A percentile compares a stretch with the other conserved stretches of the same genome.
Conservation (phyloP, 2,329 filamentous ascomycete genomes). For the Phyllosticta citriasiana region DNA sequence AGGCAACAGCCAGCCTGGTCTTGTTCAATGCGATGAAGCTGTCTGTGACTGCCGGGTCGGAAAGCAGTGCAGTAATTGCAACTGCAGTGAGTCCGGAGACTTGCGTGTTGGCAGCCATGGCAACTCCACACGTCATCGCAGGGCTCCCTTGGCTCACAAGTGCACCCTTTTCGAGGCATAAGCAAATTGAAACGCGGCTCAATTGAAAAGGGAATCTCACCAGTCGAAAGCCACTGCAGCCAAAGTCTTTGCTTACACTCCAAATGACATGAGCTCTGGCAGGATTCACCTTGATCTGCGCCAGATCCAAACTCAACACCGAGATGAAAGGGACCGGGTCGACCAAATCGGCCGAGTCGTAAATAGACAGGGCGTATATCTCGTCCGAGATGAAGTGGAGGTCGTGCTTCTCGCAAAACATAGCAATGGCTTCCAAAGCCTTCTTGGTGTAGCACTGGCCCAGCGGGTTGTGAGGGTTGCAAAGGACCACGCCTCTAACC, state of each 20-base stretch:
- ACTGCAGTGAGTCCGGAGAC: slow-evolving; percentile 16
- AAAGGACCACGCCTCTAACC: slow-evolving; percentile 33
- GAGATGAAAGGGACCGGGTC: slow-evolving; percentile 15
- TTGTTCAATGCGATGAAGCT: slow-evolving; percentile 17
- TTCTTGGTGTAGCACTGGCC: slow-evolving; percentile 19
- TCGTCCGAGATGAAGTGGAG: slow-evolving; percentile 28
- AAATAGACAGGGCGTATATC: slow-evolving; percentile 27
- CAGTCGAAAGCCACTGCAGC: slow-evolving; percentile 22
- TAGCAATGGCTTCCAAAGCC: slow-evolving; percentile 16
- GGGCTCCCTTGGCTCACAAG: slow-evolving; percentile 17
- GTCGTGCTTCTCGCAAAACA: slow-evolving; percentile 20
- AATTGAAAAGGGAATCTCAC: too few relatives aligned
- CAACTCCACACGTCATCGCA: slow-evolving; percentile 13
- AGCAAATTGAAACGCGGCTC: too few relatives aligned
- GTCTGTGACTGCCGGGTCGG: slow-evolving; percentile 14
- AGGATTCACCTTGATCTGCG: slow-evolving; percentile 11
- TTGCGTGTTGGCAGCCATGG: slow-evolving; percentile 14
- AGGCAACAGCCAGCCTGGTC: slow-evolving; percentile 16
- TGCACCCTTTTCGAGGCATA: too few relatives aligned
- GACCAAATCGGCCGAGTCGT: slow-evolving; percentile 4
- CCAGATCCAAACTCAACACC: slow-evolving; percentile 16
- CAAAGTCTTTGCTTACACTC: slow-evolving; percentile 26
- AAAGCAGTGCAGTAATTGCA: slow-evolving; percentile 16
- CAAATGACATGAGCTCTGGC: slow-evolving; percentile 23
- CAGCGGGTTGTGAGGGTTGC: slow-evolving; percentile 37